These are phyloP conservation scores for Rhododendron vialii DNA, from an alignment of 148 eudicot species.

Conservation along the genomic window DNA sequence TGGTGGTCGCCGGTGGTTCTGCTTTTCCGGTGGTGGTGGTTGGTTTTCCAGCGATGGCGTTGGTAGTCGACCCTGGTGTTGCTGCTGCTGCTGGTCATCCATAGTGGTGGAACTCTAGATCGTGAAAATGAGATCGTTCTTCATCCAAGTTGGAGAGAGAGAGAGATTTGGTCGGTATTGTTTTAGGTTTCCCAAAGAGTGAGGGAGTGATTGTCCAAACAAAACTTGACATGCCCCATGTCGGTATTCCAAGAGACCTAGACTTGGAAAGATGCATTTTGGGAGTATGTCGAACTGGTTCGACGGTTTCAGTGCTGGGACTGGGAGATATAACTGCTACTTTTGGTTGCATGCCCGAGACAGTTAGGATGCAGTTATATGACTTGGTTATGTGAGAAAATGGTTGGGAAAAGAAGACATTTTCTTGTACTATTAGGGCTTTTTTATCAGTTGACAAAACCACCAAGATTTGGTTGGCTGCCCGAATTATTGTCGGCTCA, in stretches of 20 bases:
- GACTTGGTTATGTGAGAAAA: neutral
- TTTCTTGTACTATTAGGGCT: neutral
- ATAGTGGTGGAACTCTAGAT: too few species aligned
- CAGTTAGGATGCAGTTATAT: neutral
- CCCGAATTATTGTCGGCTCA: neutral
- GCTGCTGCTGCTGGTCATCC: too few species aligned
- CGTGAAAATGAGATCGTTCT: too few species aligned
- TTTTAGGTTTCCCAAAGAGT: neutral
- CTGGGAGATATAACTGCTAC: neutral
- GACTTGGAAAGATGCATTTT: neutral
- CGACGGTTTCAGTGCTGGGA: neutral
- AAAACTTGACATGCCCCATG: neutral
- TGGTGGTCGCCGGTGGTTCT: too few species aligned
- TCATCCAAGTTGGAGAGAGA: too few species aligned
- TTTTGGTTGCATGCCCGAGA: neutral
- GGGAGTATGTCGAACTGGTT: neutral
- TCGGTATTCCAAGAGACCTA: neutral
- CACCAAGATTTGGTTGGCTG: neutral
- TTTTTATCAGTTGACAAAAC: neutral
- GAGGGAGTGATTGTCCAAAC: neutral
- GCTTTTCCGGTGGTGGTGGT: too few species aligned
- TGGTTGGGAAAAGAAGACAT: too few species aligned
- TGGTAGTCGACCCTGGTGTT: too few species aligned
- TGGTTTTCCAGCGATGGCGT: too few species aligned
- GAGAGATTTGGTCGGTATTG: neutral